phyloP scores from a whole-genome alignment of 108 stramenopile species.

The Cyclotella cryptica region DNA sequence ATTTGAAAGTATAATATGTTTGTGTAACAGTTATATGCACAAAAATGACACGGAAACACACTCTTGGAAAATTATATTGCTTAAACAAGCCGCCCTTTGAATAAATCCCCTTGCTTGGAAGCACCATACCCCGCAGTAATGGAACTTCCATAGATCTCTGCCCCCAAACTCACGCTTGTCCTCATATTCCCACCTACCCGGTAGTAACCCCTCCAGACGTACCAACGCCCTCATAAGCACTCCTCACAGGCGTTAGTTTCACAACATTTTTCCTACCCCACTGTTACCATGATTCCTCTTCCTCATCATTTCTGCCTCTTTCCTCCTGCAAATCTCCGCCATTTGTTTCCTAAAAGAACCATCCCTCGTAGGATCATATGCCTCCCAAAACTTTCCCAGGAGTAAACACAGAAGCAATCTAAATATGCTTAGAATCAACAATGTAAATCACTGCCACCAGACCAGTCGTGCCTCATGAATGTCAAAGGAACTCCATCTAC shows the following conservation, averaged over 20 bases:
- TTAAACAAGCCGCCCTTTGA: neutral
- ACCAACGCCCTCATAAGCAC: neutral
- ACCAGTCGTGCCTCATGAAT: conserved; percentile 68
- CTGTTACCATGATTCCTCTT: neutral
- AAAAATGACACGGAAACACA: too few relatives aligned
- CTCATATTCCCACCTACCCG: neutral
- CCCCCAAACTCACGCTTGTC: neutral
- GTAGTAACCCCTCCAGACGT: neutral
- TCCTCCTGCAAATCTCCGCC: conserved; percentile 36
- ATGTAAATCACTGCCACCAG: conserved; percentile 69
- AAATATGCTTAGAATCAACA: conserved; percentile 73
- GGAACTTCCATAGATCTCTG: neutral
- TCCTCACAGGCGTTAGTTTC: too few relatives aligned
- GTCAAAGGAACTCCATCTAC: conserved; percentile 63
- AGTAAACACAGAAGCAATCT: conserved; percentile 66
- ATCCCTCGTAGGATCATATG: conserved; percentile 52
- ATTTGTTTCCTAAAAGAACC: conserved; percentile 41
- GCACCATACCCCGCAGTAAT: neutral
- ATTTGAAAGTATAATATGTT: too few relatives aligned
- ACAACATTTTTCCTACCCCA: neutral
- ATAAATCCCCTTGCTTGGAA: neutral
- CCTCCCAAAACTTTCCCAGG: conserved; percentile 82
- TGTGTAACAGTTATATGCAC: too few relatives aligned
- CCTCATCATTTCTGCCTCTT: neutral
- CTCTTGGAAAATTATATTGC: too few relatives aligned